phyloP scores from a whole-genome alignment of 2,329 filamentous ascomycete genomes.

The Colletotrichum eremochloae region DNA sequence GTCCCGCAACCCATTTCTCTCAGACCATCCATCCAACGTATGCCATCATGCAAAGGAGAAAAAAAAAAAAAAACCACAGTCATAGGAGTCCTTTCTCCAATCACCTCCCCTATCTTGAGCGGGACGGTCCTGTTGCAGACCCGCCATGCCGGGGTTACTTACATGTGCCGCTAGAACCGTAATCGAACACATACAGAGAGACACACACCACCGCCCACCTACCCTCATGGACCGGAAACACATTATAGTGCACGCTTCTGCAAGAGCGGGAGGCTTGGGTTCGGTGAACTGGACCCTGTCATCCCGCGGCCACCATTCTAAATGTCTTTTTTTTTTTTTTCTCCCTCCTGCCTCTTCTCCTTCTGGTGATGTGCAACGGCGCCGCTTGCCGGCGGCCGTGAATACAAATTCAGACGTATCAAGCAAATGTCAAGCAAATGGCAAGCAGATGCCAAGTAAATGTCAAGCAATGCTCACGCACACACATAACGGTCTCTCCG shows the following conservation, averaged over 20 bases:
- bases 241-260: not conserved
- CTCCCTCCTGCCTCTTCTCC: no score
- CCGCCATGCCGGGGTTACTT: conserved; percentile 36
- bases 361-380: not conserved
- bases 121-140: conserved; percentile 34
- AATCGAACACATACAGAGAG: conserved; percentile 2
- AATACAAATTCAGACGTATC: not conserved
- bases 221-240: no score
- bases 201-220: not conserved
- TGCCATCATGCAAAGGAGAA: not conserved
- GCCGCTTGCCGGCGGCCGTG: not conserved
- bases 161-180: conserved; percentile 32
- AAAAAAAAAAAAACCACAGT: not conserved
- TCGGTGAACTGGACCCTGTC: conserved; percentile 4
- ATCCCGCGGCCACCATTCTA: not conserved
- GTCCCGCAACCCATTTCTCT: not conserved
- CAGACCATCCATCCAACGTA: conserved; percentile 6
- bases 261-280: not conserved
- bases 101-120: conserved; percentile 21
- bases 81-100: no score
- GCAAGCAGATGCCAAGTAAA: not conserved
- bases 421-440: no score
- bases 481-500: not conserved
- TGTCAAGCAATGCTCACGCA: not conserved
- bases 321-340: not conserved